Evolutionary conservation across 768 basidiomycete species (phyloP), one percentile per base, ranked within the genome.

Genomic region (Floccularia luteovirens): DNA sequence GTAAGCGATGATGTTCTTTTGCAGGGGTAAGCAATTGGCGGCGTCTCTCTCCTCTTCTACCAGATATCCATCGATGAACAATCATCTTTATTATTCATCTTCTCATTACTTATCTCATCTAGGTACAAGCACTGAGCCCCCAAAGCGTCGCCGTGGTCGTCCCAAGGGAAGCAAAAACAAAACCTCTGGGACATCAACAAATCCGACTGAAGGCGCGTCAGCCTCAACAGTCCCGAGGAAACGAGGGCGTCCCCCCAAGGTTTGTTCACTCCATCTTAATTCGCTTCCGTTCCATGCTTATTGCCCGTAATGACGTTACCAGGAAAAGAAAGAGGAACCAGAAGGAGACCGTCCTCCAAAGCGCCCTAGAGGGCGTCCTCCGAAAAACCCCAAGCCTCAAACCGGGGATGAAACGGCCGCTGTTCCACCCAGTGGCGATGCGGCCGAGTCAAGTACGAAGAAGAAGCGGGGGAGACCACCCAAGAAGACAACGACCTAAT

Each of bases 161-260:
- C 91, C 91, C 45, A 89, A 82, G 60, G 90, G 90, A 51, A 88
- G 85, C 62, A 92, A 87, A 67, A 75, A 79, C 60, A 70, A 72
- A 46, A 50, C 61, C 21, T 46, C 61, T 12, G 41, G 62, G 34
- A 52, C 61, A 32, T 48, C 62, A 16, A 57, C 60, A 25, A 53
- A 58, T 38, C n/a, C n/a, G n/a, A n/a, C n/a, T n/a, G n/a, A n/a
- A n/a, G n/a, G n/a, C n/a, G 53, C 70, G 5, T 49, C 69, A 10
- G 48, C 64, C 16, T 54, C 67, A 12, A 42, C 59, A 11, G 43
- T 55, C 30, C 66, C 62, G 34, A 67, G 67, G 62, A 82, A 82
- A 64, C 69, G 81, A 48, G 81, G 80, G 23, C 70, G 80, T 48
- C 80, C 81, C 33, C 79, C 75, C 56, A 84, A 84, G 70, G 75